These are phyloP conservation scores for Exutisphaerella laricina DNA, from an alignment of 2,329 filamentous ascomycete genomes.

Conservation along the genomic window DNA sequence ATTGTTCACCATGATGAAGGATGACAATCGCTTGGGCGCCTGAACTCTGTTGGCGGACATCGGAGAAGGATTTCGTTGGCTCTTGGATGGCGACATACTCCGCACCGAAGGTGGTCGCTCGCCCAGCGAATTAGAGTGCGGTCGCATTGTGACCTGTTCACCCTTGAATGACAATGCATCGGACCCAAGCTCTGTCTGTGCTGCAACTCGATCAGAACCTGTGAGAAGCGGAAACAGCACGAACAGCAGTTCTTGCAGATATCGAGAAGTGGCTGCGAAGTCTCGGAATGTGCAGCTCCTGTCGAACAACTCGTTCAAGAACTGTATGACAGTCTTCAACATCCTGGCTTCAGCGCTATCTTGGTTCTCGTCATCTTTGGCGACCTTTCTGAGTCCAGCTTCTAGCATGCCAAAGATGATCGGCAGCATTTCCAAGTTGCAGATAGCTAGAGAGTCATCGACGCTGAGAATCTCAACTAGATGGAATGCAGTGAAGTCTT, in stretches of 20 bases:
- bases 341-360: slow-evolving; percentile 51
- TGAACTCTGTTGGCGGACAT: slow-evolving; percentile 45
- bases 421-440: slow-evolving; percentile 70
- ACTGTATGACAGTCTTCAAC: slow-evolving; percentile 70
- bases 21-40: slow-evolving; percentile 72
- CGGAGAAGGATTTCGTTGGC: slow-evolving; percentile 34
- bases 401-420: slow-evolving; percentile 85
- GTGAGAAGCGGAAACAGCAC: slow-evolving; percentile 85
- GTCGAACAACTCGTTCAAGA: slow-evolving; percentile 72
- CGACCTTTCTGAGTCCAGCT: slow-evolving; percentile 67
- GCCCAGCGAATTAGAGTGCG: slow-evolving; percentile 58
- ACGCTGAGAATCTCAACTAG: slow-evolving; percentile 65
- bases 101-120: slow-evolving; percentile 62
- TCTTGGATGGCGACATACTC: slow-evolving; percentile 54
- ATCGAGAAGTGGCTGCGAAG: slow-evolving; percentile 73
- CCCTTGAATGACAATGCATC: slow-evolving; percentile 79
- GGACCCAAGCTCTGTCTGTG: slow-evolving; percentile 82
- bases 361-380: slow-evolving; percentile 51
- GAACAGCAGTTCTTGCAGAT: slow-evolving; percentile 70
- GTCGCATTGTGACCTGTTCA: slow-evolving; percentile 75
- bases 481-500: slow-evolving; percentile 66
- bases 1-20: slow-evolving; percentile 80
- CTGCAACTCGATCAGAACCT: slow-evolving; percentile 73
- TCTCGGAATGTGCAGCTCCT: slow-evolving; percentile 74
- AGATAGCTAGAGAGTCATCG: slow-evolving; percentile 57